Conservation (phyloP, 352 stramenopile genomes). For the Globisporangium parvum region DNA sequence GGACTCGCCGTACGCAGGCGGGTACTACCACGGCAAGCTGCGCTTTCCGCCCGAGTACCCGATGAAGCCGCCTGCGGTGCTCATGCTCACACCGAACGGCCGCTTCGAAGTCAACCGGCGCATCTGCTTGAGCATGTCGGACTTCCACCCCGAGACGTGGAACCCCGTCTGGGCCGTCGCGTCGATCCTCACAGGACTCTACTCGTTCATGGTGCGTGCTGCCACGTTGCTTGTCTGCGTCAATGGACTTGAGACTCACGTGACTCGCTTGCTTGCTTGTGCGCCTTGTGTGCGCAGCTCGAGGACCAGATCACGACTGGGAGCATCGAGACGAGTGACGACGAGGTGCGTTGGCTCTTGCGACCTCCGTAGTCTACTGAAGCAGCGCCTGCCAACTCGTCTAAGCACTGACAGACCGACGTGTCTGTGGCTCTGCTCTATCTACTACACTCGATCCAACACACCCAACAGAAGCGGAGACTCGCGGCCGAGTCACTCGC, state of each 20-base stretch:
- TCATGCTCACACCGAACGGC: constrained; percentile 93
- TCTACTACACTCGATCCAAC: neutral
- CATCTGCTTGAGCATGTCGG: constrained; percentile 93
- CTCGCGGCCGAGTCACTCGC: constrained; percentile 64
- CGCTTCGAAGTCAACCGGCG: constrained; percentile 90
- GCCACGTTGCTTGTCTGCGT: neutral
- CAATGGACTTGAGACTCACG: too few relatives aligned
- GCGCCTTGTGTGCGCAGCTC: constrained; percentile 19
- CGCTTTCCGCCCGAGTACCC: constrained; percentile 92
- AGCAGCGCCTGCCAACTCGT: neutral
- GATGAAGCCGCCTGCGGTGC: constrained; percentile 90
- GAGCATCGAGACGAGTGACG: constrained; percentile 72
- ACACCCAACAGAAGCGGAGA: constrained; percentile 44
- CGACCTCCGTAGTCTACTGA: too few relatives aligned
- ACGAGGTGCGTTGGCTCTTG: constrained; percentile 30
- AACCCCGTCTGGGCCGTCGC: constrained; percentile 94
- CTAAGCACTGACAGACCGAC: too few relatives aligned
- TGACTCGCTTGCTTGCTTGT: neutral
- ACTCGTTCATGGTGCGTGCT: constrained; percentile 89
- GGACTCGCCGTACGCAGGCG: constrained; percentile 74
- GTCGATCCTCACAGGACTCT: constrained; percentile 93
- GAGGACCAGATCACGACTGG: constrained; percentile 83
- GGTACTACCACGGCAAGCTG: constrained; percentile 89
- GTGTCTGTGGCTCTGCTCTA: too few relatives aligned
- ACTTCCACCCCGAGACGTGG: constrained; percentile 94